phyloP scores from a whole-genome alignment of 2,329 filamentous ascomycete genomes.

The Juglanconis juglandina region DNA sequence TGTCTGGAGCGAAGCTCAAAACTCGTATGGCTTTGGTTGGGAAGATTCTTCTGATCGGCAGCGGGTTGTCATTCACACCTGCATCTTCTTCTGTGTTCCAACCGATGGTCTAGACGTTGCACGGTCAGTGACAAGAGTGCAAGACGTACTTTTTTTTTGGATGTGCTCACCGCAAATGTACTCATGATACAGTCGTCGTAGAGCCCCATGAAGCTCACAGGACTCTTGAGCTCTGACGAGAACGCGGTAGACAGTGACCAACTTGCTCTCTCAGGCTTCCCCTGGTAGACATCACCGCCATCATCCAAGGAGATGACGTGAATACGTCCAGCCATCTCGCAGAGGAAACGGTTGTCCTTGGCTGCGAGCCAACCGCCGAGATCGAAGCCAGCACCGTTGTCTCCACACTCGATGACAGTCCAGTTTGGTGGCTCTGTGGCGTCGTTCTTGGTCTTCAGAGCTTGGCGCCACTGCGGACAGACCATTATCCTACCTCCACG shows the following conservation, averaged over 20 bases:
- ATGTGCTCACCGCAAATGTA: slow-evolving; percentile 32
- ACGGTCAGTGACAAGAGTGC: not conserved
- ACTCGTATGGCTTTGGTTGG: slow-evolving; percentile 6
- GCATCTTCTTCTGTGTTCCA: slow-evolving; percentile 1
- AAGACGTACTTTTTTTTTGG: not conserved
- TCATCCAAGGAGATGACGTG: slow-evolving; percentile 40
- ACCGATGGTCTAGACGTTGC: not conserved
- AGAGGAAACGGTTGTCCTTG: slow-evolving; percentile 37
- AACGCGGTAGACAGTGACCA: slow-evolving; percentile 18
- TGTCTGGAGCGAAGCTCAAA: slow-evolving; percentile 4
- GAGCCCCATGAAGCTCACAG: slow-evolving; percentile 44
- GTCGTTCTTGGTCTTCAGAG: slow-evolving; percentile 27
- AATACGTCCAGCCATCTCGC: slow-evolving; percentile 39
- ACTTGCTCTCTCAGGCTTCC: slow-evolving; percentile 2
- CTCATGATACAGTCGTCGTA: slow-evolving; percentile 45
- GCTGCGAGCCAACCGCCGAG: slow-evolving; percentile 44
- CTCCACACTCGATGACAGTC: slow-evolving; percentile 38
- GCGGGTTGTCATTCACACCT: not conserved
- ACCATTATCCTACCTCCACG: slow-evolving; percentile 39
- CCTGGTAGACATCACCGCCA: slow-evolving; percentile 26
- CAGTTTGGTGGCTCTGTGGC: slow-evolving; percentile 23
- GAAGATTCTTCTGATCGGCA: slow-evolving; percentile 8
- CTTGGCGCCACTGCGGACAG: slow-evolving; percentile 40
- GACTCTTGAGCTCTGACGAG: slow-evolving; percentile 35
- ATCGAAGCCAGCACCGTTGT: slow-evolving; percentile 38